Evolutionary conservation across 805 yeast species (phyloP), one percentile per base, ranked within the genome.

Genomic region (Millerago galiae): DNA sequence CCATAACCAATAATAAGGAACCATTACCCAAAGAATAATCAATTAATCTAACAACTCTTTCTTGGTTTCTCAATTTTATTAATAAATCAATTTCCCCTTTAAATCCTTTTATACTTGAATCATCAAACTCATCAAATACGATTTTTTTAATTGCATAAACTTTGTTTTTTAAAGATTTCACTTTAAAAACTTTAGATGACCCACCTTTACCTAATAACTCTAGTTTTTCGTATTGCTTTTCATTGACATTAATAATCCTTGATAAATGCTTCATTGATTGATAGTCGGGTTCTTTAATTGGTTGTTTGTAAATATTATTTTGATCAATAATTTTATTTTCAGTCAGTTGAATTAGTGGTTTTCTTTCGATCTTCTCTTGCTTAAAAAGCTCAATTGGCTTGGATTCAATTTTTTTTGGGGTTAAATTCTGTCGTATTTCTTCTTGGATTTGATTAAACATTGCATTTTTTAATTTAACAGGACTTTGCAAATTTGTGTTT

Each of bases 191-290:
- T 56, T 83, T 87, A 0, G 96, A 89, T 0, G 96, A 75, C 0
- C 97, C 98, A 21, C 97, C 98, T 59, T 84, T 75, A 5, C 97
- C 98, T 15, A 90, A 60, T 12, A 85, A 66, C 55, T 88, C 96
- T 24, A 85, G 63, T 43, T 82, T 74, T 53, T 83, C 90, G 56
- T 85, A 91, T 34, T 72, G 72, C 28, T 70, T 71, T 2, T 75
- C 79, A 58, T 88, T 85, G 1, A 82, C 74, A 8, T 54, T 51
- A 5, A 73, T 56, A 2, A 60, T 43, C 18, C 49, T 54, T 7
- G 58, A 47, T 4, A 42, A 47, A 2, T 53, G 47, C 5, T 45
- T 39, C 16, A 37, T 14, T 25, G 45, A 39, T 3, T 54, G 44
- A 4, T 48, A 47, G 24, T 55, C 58, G 1, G 58, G 51, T 9